Evolutionary conservation across 1,284 basidiomycete genomes (phyloP).

Genomic region (Inonotus hispidus): DNA sequence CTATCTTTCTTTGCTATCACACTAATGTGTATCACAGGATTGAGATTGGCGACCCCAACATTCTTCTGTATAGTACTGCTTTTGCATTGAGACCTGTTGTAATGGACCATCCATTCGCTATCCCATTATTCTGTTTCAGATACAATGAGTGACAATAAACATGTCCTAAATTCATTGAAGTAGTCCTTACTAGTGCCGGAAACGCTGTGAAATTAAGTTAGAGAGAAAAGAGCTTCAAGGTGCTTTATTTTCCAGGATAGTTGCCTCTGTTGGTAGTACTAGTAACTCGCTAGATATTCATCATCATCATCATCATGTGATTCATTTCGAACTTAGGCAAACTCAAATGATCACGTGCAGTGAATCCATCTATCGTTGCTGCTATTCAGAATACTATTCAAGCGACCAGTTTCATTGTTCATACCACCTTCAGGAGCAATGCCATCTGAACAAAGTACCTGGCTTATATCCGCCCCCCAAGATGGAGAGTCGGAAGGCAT

Average conservation of each 20-base stretch:
- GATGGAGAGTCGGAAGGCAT: conserved; percentile 72
- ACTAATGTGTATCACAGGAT: not conserved
- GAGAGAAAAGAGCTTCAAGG: too few relatives aligned
- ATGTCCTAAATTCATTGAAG: too few relatives aligned
- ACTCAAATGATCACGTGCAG: too few relatives aligned
- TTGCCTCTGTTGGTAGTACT: too few relatives aligned
- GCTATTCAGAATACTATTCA: not conserved
- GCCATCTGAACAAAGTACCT: conserved; percentile 84
- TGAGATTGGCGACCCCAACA: not conserved
- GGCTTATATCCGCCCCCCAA: conserved; percentile 70
- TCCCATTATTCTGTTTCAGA: not conserved
- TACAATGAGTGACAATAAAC: not conserved
- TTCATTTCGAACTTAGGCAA: too few relatives aligned
- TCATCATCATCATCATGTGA: too few relatives aligned
- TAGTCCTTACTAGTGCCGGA: too few relatives aligned
- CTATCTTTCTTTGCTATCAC: not conserved
- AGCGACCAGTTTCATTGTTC: too few relatives aligned
- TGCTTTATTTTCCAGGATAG: too few relatives aligned
- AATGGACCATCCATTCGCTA: not conserved
- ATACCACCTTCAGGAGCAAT: conserved; percentile 34
- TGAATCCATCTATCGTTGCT: not conserved
- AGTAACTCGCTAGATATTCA: too few relatives aligned
- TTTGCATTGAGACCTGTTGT: not conserved
- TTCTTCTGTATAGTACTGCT: not conserved
- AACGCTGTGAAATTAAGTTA: too few relatives aligned